phyloP scores from a whole-genome alignment of 2,329 filamentous ascomycete genomes.

The Dichotomopilus funicola region DNA sequence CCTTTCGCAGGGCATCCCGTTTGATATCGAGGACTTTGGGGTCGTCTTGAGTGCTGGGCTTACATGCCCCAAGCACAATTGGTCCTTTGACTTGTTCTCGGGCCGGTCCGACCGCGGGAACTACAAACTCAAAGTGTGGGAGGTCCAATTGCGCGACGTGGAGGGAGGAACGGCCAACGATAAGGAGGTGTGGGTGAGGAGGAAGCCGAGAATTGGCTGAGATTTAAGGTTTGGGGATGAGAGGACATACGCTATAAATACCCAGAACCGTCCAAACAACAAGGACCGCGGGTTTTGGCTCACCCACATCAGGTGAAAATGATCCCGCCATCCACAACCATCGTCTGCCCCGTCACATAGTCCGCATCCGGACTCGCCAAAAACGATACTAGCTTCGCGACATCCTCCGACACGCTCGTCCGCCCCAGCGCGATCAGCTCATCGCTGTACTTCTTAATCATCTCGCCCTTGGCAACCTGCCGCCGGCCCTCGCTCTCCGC shows the following conservation, averaged over 20 bases:
- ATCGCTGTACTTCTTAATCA: constrained; percentile 16
- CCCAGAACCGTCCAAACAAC: not conserved
- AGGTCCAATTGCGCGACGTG: constrained; percentile 47
- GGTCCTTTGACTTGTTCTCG: constrained; percentile 64
- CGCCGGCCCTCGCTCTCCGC: constrained; percentile 32
- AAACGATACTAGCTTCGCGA: constrained; percentile 41
- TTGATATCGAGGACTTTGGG: constrained; percentile 70
- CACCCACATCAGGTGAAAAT: constrained; percentile 12
- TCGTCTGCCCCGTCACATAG: constrained; percentile 21
- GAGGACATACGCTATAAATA: not conserved
- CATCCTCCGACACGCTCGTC: constrained; percentile 43
- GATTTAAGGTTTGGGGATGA: no score
- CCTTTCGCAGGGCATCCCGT: constrained; percentile 54
- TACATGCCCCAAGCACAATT: constrained; percentile 61
- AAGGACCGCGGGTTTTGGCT: no score
- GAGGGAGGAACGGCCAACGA: constrained; percentile 13
- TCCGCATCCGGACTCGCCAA: constrained; percentile 30
- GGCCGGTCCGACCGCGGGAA: constrained; percentile 55
- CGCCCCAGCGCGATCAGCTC: constrained; percentile 32
- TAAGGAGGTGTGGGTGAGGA: constrained; percentile 39
- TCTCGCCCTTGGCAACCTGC: constrained; percentile 27
- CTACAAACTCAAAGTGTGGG: constrained; percentile 58
- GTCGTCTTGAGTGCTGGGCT: constrained; percentile 55
- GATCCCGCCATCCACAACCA: constrained; percentile 19
- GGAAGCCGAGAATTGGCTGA: constrained; percentile 34